Evolutionary conservation across 345 rosid genomes (phyloP).

Genomic region (Angophora floribunda): DNA sequence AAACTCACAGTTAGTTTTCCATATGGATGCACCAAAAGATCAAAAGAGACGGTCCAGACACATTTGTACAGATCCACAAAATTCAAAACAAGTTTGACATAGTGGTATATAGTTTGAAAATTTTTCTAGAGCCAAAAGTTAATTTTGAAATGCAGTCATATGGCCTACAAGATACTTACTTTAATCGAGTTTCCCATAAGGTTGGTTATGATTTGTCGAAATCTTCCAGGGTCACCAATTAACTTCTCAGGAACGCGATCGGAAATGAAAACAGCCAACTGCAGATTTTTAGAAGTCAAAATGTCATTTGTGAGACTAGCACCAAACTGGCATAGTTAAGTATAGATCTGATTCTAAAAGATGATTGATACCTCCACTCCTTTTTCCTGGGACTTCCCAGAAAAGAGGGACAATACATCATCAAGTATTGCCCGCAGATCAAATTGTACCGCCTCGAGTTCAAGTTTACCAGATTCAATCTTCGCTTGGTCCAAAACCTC

Average conservation of each 20-base stretch:
- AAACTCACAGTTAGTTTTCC: neutral
- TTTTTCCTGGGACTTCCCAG: constrained; percentile 82
- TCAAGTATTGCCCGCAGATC: constrained; percentile 74
- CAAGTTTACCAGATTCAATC: constrained; percentile 93
- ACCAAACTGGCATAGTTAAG: neutral
- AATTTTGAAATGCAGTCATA: neutral
- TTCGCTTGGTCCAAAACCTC: constrained; percentile 94
- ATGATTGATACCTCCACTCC: constrained; percentile 59
- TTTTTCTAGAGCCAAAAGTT: neutral
- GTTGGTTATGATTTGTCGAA: constrained; percentile 89
- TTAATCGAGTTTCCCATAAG: constrained; percentile 97
- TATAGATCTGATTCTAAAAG: neutral
- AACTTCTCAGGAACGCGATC: constrained; percentile 73
- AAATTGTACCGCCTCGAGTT: constrained; percentile 82
- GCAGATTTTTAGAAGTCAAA: constrained; percentile 5
- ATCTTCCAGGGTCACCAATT: constrained; percentile 92
- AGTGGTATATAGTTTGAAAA: neutral
- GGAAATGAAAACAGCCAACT: constrained; percentile 90
- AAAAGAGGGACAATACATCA: constrained; percentile 84
- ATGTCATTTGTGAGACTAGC: neutral
- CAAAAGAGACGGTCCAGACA: neutral
- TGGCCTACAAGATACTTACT: constrained; percentile 30
- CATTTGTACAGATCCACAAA: neutral
- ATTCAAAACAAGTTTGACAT: neutral
- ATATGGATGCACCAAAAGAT: neutral